Base-by-base conservation (phyloP, 1,284 basidiomycete genomes). In the Golubevia pallescens region DNA sequence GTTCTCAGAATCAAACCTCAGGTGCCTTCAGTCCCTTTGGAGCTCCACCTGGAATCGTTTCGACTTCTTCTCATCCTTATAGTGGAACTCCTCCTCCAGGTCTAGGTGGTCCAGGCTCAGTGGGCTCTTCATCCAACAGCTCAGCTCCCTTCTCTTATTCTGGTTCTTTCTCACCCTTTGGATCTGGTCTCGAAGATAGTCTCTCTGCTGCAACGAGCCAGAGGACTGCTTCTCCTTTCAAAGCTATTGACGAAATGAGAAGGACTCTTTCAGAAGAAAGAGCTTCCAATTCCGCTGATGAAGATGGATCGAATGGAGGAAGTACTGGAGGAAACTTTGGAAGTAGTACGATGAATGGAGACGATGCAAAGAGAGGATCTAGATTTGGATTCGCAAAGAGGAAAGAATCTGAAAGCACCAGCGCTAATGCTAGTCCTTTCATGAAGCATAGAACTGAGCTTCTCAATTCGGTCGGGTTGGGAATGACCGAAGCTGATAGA, bases 81-180 rank as follows among this genome's bases (percentile, higher is more conserved):
- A 32, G 55, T 13, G 23, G 61, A 20, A 48, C 20, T 7, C 51
- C 7, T 65, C 63, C 55, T 20, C 64, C 68, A 16, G 73, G 70
- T 53, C 66, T 72, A n/a, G 71, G 72, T 61, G 60, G 70, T 52
- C 70, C 28, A 28, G 28, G 28, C 28, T 28, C 28, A 28, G 28
- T 28, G 28, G 28, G 28, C 28, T 28, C 66, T 7, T 68, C 72
- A 3, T 70, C 68, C 19, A 72, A 71, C 10, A 65, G 69, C 16
- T 68, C 72, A 32, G 64, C 72, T 42, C 70, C 70, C 69, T 60
- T 57, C 28, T 32, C 63, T 51, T 84, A 84, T 69, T 70, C 73
- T 14, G 81, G 81, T 58, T 73, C 77, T 4, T 84, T 84, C 56
- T 75, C 82, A 57, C 81, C 81, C 10, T 84, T 84, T 62, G 75